Evolutionary conservation across 2,329 filamentous ascomycete species (phyloP), one percentile per base, ranked within the genome.

Genomic region (Lachnellula occidentalis): DNA sequence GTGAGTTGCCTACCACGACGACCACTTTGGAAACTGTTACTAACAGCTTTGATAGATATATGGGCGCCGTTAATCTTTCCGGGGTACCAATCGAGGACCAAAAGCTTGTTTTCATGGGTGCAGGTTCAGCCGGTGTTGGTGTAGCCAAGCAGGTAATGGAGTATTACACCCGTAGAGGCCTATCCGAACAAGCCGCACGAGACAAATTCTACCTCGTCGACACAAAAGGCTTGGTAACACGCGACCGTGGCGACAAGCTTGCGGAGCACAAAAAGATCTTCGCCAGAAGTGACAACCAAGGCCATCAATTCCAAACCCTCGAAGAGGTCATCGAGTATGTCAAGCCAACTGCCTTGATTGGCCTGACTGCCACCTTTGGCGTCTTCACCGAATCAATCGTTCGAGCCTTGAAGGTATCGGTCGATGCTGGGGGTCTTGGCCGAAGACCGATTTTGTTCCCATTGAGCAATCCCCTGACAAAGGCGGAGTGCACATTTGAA

Each of bases 111-210:
- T 99, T 99, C 78, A 87, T 97, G 73, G 94, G 94, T 55, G 92
- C 94, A 51, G 94, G 94, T 54, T 95, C 90, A 57, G 94, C 94
- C 36, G 94, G 94, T 76, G 91, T 96, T 45, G 94, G 94, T 77
- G 94, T 99, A 57, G 94, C 94, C 57, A 96, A 95, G 79, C 94
- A 97, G 77, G 87, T 99, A 61, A 91, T 96, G 54, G 90, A 96
- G 74, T 96, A 90, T 80, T 97, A 97, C 77, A 90, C 92, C 67
- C 89, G 90, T 64, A 89, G 92, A 65, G 94, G 94, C 41, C 79
- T 97, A 67, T 87, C 87, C 9, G 92, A 97, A 73, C 83, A 91
- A 66, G 86, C 90, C 61, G 94, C 94, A 54, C 85, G 86, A 66
- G 83, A 86, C 69, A 94, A 94, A 78, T 97, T 99, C 82, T 97